A percentile compares a stretch with the other conserved stretches of the same genome.
Evolutionary conservation across 768 basidiomycete genomes (phyloP).

Genomic region (Mycena haematopus): DNA sequence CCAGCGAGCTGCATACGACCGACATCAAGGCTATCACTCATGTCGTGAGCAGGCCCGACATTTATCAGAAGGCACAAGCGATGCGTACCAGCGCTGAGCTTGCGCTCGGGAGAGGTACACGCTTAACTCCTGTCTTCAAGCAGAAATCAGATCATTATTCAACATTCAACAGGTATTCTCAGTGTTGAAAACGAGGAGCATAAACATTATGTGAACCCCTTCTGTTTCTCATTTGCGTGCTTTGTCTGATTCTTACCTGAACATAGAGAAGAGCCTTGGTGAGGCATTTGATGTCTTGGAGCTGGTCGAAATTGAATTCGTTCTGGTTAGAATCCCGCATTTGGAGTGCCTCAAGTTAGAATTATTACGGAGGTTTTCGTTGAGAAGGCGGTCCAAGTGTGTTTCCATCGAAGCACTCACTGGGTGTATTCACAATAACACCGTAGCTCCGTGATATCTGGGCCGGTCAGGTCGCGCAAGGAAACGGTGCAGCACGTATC

Average conservation of each 20-base stretch:
- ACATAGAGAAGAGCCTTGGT: slow-evolving; percentile 6
- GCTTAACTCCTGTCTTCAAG: background rate
- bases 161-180: slow-evolving; percentile 32
- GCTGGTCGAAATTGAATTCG: too few relatives aligned
- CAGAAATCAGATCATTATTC: background rate
- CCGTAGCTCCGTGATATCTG: slow-evolving; percentile 42
- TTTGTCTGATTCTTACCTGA: background rate
- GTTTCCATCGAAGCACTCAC: background rate
- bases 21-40: slow-evolving; percentile 56
- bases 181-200: slow-evolving; percentile 44
- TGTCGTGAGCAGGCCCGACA: slow-evolving; percentile 49
- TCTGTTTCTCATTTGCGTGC: background rate
- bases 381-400: slow-evolving; percentile 42
- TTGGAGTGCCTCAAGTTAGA: slow-evolving; percentile 49
- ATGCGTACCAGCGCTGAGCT: background rate
- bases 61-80: slow-evolving; percentile 43
- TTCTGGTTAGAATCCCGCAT: slow-evolving; percentile 48
- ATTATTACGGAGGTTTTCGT: slow-evolving; percentile 44
- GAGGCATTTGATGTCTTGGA: background rate
- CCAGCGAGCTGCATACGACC: slow-evolving; percentile 45
- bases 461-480: slow-evolving; percentile 32
- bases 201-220: slow-evolving; percentile 41
- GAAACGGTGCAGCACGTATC: slow-evolving; percentile 31
- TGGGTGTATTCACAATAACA: background rate
- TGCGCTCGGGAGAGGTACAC: slow-evolving; percentile 3